Base-by-base conservation (phyloP, 2,329 filamentous ascomycete genomes). In the Fusarium oxysporum region DNA sequence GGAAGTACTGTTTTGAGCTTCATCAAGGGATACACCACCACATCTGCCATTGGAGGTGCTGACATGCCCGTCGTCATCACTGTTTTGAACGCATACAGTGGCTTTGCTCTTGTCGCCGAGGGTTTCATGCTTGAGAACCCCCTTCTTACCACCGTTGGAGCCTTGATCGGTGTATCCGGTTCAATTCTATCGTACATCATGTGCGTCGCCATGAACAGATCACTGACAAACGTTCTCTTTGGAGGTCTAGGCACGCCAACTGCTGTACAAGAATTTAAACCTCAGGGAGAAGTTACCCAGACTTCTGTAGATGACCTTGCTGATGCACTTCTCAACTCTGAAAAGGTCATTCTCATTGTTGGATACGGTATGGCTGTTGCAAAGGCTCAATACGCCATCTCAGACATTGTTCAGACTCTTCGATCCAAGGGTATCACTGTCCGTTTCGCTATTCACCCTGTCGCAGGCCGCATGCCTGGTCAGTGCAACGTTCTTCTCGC, bases 281-380 rank as follows among this genome's bases (percentile, higher is more conserved):
- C 96, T 14, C 92, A 96, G 78, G 95, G 94, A 6, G 87, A 92
- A 62, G 90, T 97, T 19, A 94, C 91, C 0, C 91, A 93, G 79
- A 95, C 92, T 0, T 92, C 88, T 7, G 87, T 96, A 3, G 94
- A 97, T 23, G 94, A 97, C 51, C 92, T 93, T 0, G 92, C 93
- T 3, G 93, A 97, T 33, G 87, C 90, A 1, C 86, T 97, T 6
- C 84, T 90, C 21, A 92, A 92, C 69, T 92, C 94, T 1, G 93
- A 97, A 78, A 95, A 88, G 51, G 93, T 97, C 62, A 96, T 97
- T 76, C 95, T 97, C 60, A 91, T 96, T 3, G 94, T 97, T 9
- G 95, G 95, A 2, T 97, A 97, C 76, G 95, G 95, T 58, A 97
- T 97, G 95, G 95, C 95, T 0, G 94, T 97, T 3, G 94, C 95